phyloP scores from a whole-genome alignment of 176 grass and related monocot species.

The Poa annua region DNA sequence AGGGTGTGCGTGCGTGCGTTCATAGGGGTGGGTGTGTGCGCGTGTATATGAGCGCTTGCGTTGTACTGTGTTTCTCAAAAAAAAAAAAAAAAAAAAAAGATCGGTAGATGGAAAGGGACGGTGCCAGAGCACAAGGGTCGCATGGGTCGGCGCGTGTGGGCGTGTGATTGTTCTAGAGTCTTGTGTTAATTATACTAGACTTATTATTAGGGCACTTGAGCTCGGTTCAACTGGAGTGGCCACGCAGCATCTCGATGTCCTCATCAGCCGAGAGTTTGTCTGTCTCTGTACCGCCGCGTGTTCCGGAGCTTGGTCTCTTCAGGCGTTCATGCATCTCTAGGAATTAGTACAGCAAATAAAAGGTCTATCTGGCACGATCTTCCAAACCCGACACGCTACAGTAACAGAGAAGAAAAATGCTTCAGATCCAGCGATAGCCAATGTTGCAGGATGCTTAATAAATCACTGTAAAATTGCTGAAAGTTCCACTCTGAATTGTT shows the following conservation, averaged over 20 bases:
- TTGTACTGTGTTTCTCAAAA: too few species aligned
- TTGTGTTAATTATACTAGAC: not conserved
- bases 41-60: too few species aligned
- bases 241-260: conserved; percentile 21
- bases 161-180: not conserved
- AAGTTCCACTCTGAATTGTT: not conserved
- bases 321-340: conserved; percentile 13
- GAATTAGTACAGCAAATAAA: not conserved
- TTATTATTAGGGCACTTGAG: not conserved
- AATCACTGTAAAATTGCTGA: not conserved
- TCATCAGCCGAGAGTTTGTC: conserved; percentile 26
- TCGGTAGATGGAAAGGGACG: not conserved
- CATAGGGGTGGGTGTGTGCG: too few species aligned
- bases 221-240: not conserved
- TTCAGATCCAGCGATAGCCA: not conserved
- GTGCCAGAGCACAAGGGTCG: not conserved
- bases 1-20: too few species aligned
- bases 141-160: conserved; percentile 49
- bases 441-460: not conserved
- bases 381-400: not conserved
- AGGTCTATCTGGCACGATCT: not conserved
- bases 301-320: conserved; percentile 16
- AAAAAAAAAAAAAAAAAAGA: too few species aligned
- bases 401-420: not conserved
- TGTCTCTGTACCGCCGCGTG: conserved; percentile 16